These are phyloP conservation scores for Platismatia glauca DNA, from an alignment of 495 filamentous ascomycete species.

Conservation along the genomic window DNA sequence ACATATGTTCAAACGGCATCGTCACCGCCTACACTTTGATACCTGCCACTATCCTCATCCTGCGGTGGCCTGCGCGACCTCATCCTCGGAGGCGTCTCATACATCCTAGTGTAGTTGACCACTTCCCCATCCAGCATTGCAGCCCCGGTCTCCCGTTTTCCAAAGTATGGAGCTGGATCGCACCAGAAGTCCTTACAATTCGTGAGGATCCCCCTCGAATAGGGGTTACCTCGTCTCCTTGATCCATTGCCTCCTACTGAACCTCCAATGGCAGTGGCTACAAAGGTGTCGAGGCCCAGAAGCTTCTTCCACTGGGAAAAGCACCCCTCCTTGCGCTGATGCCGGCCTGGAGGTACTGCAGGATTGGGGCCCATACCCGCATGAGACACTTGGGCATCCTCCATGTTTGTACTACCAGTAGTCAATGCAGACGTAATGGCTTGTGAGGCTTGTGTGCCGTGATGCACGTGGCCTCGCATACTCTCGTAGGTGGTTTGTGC, in stretches of 20 bases:
- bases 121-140: conserved; percentile 61
- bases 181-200: conserved; percentile 98
- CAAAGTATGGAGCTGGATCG: conserved; percentile 75
- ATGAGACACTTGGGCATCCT: conserved; percentile 59
- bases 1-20: conserved; percentile 23
- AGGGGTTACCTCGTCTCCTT: conserved; percentile 61
- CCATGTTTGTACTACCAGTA: conserved; percentile 56
- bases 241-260: conserved; percentile 41
- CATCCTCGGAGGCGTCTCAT: conserved; percentile 70
- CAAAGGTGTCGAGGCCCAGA: conserved; percentile 84
- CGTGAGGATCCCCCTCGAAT: conserved; percentile 65
- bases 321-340: conserved; percentile 46
- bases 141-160: conserved; percentile 59
- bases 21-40: conserved; percentile 32
- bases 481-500: conserved; percentile 94
- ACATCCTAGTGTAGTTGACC: conserved; percentile 83
- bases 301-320: conserved; percentile 72
- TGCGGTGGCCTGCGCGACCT: conserved; percentile 31
- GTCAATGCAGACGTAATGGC: conserved; percentile 71
- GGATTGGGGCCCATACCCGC: conserved; percentile 44
- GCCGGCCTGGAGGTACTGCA: conserved; percentile 33
- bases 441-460: conserved; percentile 44
- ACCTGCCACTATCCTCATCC: conserved; percentile 21
- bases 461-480: conserved; percentile 64
- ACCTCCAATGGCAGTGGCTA: conserved; percentile 66